Evolutionary conservation across 1,284 basidiomycete species (phyloP).

Genomic region (Sporisorium graminicola): DNA sequence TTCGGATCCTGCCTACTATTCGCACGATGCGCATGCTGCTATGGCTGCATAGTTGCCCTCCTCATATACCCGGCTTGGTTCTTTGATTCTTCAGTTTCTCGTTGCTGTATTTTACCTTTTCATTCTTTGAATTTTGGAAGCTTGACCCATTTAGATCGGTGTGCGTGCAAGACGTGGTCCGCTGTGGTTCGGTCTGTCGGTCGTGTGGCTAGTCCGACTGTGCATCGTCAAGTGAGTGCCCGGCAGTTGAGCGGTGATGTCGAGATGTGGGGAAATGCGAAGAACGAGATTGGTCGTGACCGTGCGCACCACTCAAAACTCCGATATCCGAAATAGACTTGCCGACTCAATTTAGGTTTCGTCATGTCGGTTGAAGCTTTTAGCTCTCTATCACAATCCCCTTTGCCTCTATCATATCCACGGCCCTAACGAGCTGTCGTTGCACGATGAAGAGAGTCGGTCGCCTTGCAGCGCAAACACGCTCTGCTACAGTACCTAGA

Average conservation of each 20-base stretch:
- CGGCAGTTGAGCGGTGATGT: neutral
- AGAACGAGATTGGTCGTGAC: neutral
- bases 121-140: neutral
- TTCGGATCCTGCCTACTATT: conserved; percentile 13
- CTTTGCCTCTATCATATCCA: neutral
- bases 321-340: conserved; percentile 22
- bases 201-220: neutral
- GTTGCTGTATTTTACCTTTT: conserved; percentile 25
- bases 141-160: neutral
- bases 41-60: conserved; percentile 19
- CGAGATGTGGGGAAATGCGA: conserved; percentile 13
- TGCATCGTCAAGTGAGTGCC: neutral
- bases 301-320: conserved; percentile 14
- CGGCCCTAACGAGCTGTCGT: neutral
- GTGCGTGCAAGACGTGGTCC: neutral
- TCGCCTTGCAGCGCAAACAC: neutral
- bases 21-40: conserved; percentile 17
- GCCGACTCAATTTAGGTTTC: conserved; percentile 13
- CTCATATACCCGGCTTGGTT: conserved; percentile 25
- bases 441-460: conserved; percentile 12
- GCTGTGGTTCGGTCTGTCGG: too few relatives aligned
- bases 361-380: conserved; percentile 7
- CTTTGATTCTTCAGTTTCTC: conserved; percentile 3
- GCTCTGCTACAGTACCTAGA: neutral
- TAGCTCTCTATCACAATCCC: neutral